phyloP scores from a whole-genome alignment of 2,329 filamentous ascomycete genomes.

The Chaetomium globosum region DNA sequence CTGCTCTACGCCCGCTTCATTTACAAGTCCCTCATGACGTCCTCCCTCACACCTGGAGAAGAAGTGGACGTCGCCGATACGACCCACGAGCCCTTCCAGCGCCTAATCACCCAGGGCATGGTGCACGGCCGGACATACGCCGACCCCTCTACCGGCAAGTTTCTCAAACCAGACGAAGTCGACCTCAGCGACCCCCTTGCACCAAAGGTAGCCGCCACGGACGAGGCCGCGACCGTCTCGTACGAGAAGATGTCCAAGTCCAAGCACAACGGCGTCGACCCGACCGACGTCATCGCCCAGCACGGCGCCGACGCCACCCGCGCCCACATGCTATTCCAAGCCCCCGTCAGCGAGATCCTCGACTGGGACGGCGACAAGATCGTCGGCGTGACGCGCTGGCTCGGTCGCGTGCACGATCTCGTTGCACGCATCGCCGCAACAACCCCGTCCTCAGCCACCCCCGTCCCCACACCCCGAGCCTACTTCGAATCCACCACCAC shows the following conservation, averaged over 20 bases:
- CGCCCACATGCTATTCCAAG: constrained; percentile 87
- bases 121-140: constrained; percentile 84
- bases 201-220: constrained; percentile 65
- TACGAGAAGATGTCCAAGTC: constrained; percentile 97
- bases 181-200: constrained; percentile 59
- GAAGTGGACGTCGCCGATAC: constrained; percentile 40
- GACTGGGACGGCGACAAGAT: constrained; percentile 89
- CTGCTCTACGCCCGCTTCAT: constrained; percentile 88
- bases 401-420: constrained; percentile 66
- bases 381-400: constrained; percentile 78
- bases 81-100: constrained; percentile 74
- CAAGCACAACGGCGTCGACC: constrained; percentile 89
- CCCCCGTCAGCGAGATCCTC: constrained; percentile 78
- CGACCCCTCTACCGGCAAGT: constrained; percentile 72
- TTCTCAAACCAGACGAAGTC: constrained; percentile 75
- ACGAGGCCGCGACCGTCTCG: constrained; percentile 60
- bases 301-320: constrained; percentile 83
- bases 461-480: constrained; percentile 35
- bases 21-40: constrained; percentile 76
- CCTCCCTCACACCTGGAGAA: constrained; percentile 50
- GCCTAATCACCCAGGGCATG: constrained; percentile 89
- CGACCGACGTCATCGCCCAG: constrained; percentile 68
- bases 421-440: constrained; percentile 44
- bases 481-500: constrained; percentile 45
- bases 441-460: constrained; percentile 16